Base-by-base conservation (phyloP, 2,329 filamentous ascomycete genomes). In the Fusarium chlamydosporum region DNA sequence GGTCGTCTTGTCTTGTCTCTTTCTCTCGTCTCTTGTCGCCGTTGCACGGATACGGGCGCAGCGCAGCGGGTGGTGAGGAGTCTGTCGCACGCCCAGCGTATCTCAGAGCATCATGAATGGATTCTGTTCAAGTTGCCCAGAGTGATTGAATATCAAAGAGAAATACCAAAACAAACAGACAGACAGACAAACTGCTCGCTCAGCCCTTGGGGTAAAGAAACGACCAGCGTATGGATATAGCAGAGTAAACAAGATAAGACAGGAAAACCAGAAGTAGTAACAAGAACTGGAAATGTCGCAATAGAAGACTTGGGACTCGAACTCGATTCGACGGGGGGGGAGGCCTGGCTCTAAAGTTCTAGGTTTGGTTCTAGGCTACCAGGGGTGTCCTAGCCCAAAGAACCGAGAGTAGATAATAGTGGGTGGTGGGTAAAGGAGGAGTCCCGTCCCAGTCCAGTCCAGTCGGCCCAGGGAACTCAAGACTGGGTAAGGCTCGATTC, bases 61-160 rank as follows among this genome's bases (percentile, higher is more conserved):
- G 72, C 65, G 70, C 65, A 61, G 56, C 47, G 60, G 61, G 47
- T 58, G 68, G 63, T 68, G 54, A 67, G 59, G 61, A 65, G 62
- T 67, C 61, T 65, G 64, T 71, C 65, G 67, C 72, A 72, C 71
- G 69, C 71, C 67, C 72, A 69, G 68, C 72, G 64, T 68, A 61
- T 74, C 70, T 75, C 66, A 75, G 59, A 75, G 67, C 70, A 73
- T 71, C 73, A 74, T 71, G 71, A 56, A 67, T 61, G 61, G 52
- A 57, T 68, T 63, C 61, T 54, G 33, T 63, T 62, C 65, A 48
- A 50, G 67, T 70, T 68, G 67, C 54, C 74, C 69, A 63, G 57
- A 46, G 45, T 58, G 56, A 27, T 29, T 26, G 18, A 56, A 38
- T 26, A 59, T 38, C 61, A 56, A 43, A 41, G 34, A 58, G 35